phyloP scores from a whole-genome alignment of 192 early-diverging fungal genomes.

The Polychytrium aggregatum region DNA sequence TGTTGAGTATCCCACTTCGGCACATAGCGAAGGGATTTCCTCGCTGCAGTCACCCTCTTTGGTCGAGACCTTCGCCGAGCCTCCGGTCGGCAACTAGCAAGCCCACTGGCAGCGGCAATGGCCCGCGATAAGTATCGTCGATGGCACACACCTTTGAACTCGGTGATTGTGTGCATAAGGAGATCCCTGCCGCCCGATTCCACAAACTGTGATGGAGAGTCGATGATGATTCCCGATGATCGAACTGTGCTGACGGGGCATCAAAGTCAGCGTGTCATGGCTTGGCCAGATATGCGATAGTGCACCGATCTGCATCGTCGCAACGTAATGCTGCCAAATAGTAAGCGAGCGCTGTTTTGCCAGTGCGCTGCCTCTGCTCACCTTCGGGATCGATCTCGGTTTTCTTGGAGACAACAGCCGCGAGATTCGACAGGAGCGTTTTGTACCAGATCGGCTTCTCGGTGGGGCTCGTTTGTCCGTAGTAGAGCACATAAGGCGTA shows the following conservation, averaged over 20 bases:
- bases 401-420: conserved; percentile 50
- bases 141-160: conserved; percentile 55
- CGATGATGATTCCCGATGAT: conserved; percentile 70
- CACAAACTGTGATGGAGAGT: conserved; percentile 70
- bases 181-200: conserved; percentile 66
- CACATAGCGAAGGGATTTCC: too few relatives aligned
- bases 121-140: too few relatives aligned
- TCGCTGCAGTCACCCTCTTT: too few relatives aligned
- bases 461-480: conserved; percentile 62
- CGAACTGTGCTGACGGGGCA: conserved; percentile 25
- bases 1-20: too few relatives aligned
- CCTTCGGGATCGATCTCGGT: conserved; percentile 48
- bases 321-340: neutral
- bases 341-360: too few relatives aligned
- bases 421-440: conserved; percentile 49
- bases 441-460: conserved; percentile 78
- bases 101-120: too few relatives aligned
- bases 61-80: too few relatives aligned
- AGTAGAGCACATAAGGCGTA: conserved; percentile 81
- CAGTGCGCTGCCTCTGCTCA: too few relatives aligned
- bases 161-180: conserved; percentile 58
- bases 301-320: too few relatives aligned
- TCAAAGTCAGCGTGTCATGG: neutral
- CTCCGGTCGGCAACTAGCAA: too few relatives aligned
- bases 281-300: too few relatives aligned